Evolutionary conservation across 306 rosid species (phyloP).

Genomic region (Prunus armeniaca): DNA sequence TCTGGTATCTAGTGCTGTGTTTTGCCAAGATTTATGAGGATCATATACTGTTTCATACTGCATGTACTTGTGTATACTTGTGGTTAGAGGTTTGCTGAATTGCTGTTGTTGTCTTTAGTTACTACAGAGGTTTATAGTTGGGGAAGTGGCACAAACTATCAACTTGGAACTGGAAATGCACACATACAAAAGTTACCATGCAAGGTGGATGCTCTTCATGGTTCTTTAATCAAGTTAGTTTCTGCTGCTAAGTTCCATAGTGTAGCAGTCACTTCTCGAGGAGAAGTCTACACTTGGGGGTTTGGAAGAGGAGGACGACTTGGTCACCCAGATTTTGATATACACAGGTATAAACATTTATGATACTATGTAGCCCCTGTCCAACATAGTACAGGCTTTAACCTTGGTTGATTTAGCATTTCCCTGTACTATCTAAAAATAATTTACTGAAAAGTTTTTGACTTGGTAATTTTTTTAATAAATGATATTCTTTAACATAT

Average conservation of each 20-base stretch:
- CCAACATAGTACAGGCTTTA: neutral
- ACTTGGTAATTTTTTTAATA: neutral
- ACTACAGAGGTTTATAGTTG: slow-evolving; percentile 88
- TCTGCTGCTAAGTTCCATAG: slow-evolving; percentile 95
- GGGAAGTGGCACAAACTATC: slow-evolving; percentile 97
- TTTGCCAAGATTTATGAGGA: slow-evolving; percentile 28
- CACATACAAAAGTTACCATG: slow-evolving; percentile 89
- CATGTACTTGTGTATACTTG: neutral
- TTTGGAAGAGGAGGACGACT: slow-evolving; percentile 98
- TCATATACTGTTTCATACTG: slow-evolving; percentile 15
- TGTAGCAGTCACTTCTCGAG: slow-evolving; percentile 73
- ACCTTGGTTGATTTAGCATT: neutral
- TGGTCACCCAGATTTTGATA: slow-evolving; percentile 97
- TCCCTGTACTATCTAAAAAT: neutral
- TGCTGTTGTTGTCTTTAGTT: slow-evolving; percentile 42
- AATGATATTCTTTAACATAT: neutral
- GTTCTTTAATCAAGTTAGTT: slow-evolving; percentile 58
- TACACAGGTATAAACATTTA: slow-evolving; percentile 65
- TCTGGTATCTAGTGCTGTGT: slow-evolving; percentile 52
- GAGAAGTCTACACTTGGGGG: slow-evolving; percentile 95
- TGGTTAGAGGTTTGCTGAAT: slow-evolving; percentile 21
- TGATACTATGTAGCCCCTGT: neutral
- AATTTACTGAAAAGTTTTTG: neutral
- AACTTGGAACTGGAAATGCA: slow-evolving; percentile 98
- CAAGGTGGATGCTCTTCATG: slow-evolving; percentile 83